Evolutionary conservation across 345 rosid species (phyloP).

Genomic region (Euphorbia pulcherrima): DNA sequence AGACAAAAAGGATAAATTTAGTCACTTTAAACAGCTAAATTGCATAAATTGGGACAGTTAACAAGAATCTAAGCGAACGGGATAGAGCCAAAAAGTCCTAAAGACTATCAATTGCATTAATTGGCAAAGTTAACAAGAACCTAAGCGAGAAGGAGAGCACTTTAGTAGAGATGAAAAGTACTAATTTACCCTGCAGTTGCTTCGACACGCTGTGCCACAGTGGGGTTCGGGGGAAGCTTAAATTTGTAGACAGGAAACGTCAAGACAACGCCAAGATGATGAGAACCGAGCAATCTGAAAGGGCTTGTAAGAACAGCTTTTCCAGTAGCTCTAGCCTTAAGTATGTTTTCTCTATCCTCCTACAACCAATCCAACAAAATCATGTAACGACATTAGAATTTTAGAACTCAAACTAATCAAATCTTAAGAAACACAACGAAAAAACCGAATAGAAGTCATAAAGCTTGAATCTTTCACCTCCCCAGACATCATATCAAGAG

Average conservation of each 20-base stretch:
- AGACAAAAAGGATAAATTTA: too few species aligned
- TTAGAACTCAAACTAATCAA: not conserved
- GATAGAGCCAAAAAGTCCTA: too few species aligned
- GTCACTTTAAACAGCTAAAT: too few species aligned
- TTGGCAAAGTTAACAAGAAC: too few species aligned
- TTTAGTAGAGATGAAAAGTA: not conserved
- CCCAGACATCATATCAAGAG: constrained; percentile 99
- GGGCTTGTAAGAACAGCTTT: constrained; percentile 95
- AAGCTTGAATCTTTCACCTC: constrained; percentile 49
- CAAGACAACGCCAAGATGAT: constrained; percentile 95
- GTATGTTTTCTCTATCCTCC: constrained; percentile 94
- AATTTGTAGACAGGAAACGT: constrained; percentile 96
- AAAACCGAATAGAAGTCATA: not conserved
- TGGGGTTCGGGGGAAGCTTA: constrained; percentile 64
- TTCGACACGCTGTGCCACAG: constrained; percentile 60
- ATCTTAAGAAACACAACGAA: not conserved
- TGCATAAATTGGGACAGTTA: too few species aligned
- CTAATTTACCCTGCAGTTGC: constrained; percentile 74
- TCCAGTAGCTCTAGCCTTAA: constrained; percentile 85
- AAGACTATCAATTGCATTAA: too few species aligned
- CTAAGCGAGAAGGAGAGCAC: too few species aligned
- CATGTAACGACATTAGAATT: not conserved
- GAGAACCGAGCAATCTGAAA: constrained; percentile 80
- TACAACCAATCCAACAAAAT: constrained; percentile 22
- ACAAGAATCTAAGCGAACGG: too few species aligned